A percentile compares a stretch with the other conserved stretches of the same genome.
Conservation (phyloP, 371 early-diverging fungal species). For the Mortierella sp. region DNA sequence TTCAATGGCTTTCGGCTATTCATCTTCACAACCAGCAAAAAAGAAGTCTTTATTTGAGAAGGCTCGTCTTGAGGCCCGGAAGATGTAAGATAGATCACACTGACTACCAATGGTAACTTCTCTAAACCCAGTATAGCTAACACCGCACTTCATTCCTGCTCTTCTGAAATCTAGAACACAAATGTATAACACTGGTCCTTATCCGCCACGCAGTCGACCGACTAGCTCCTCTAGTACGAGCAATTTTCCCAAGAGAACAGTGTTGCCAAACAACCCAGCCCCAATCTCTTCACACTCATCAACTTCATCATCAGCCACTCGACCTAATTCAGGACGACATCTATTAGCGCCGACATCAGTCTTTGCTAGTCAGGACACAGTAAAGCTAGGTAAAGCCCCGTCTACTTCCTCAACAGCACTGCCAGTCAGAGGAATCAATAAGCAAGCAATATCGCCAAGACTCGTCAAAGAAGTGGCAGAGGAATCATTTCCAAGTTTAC, state of each 20-base stretch:
- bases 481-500: background rate
- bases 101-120: background rate
- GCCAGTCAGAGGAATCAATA: slow-evolving; percentile 1
- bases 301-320: background rate
- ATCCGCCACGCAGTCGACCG: slow-evolving; percentile 20
- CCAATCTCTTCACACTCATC: background rate
- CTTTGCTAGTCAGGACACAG: background rate
- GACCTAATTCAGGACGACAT: slow-evolving; percentile 9
- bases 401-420: slow-evolving; percentile 2
- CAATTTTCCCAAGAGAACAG: too few relatives aligned
- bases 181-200: slow-evolving; percentile 43
- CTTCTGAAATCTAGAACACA: slow-evolving; percentile 23
- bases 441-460: background rate
- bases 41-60: slow-evolving; percentile 44
- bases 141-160: too few relatives aligned
- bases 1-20: slow-evolving; percentile 12
- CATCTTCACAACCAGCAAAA: slow-evolving; percentile 22
- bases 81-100: slow-evolving; percentile 21
- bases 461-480: slow-evolving; percentile 2
- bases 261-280: background rate
- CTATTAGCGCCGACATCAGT: slow-evolving; percentile 25
- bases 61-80: slow-evolving; percentile 43
- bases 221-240: background rate
- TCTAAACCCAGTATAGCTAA: background rate
- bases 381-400: background rate